Evolutionary conservation across 768 basidiomycete genomes (phyloP), one percentile per base, ranked within the genome.

Genomic region (Russula olivacea): DNA sequence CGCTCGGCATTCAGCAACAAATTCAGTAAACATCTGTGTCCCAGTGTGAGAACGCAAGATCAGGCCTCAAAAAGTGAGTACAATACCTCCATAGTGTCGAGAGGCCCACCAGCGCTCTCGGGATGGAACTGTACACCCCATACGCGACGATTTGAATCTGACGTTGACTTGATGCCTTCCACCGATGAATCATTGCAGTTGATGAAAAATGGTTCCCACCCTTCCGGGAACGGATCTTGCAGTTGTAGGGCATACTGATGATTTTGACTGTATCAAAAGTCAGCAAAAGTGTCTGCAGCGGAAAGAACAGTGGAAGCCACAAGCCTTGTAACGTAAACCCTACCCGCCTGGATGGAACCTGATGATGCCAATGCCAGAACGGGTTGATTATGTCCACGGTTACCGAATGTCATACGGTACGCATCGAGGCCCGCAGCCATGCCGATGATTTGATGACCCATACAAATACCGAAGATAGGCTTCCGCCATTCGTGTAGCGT

Each of bases 51-150:
- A 40, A 32, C 64, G 49, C 43, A 63, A 43, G 52, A 52, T n/a
- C 28, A 57, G 34, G 49, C 30, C 4, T 21, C 5, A 61, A 57
- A 40, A 32, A 6, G 40, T 49, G 58, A 51, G 19, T 52, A 11
- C 47, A 12, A 25, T 74, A 92, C 93, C 84, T 95, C 93, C 64
- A 98, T 97, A 4, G 97, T 98, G 73, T 98, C 97, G 61, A 98
- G 82, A 49, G 97, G 97, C n/a, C 96, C 96, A 45, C 97, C 96
- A 30, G 93, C 91, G 66, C 93, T 94, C 76, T 99, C 97, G 17
- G 97, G 97, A 75, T 99, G 97, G 86, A 98, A 99, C 72, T 99
- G 97, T 23, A 98, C 96, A 68, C 96, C 97, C 93, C 94, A 98
- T 34, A 98, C 82, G 66, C 85, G 87, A 78, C 88, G 93, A 58